Evolutionary conservation across 768 basidiomycete genomes (phyloP), one percentile per base, ranked within the genome.

Genomic region (Phallus indusiatus): DNA sequence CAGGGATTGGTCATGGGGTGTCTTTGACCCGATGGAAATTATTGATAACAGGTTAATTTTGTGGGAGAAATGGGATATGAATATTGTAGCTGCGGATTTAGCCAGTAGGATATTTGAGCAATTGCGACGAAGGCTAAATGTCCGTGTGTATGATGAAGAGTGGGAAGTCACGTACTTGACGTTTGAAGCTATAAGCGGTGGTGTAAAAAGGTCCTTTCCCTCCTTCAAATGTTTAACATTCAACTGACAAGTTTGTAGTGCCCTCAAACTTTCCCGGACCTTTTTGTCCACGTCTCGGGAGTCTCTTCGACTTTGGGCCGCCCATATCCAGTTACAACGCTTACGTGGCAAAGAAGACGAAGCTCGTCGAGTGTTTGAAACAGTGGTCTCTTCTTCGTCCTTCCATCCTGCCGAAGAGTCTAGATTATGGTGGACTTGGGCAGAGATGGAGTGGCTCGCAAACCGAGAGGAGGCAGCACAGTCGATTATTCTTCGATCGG

Each of bases 351-450:
- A 80, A 49, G 60, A 73, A 2, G 81, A 83, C 58, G 87, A 87
- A 20, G 88, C 88, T 14, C 78, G 89, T 34, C 92, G 90, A 65
- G 76, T 93, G 2, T 93, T 88, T 69, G 78, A 84, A 63, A 83
- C 84, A 1, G 75, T 87, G 7, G 78, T 89, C 18, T 71, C 77
- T 47, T 72, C 79, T 6, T 73, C 81, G 1, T 71, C 75, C 2
- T 22, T n/a, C 6, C 70, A 68, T 11, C 69, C 72, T 34, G 66
- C 67, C 5, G 78, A 74, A 34, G 66, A 71, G 16, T 73, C 77
- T 20, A 69, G 68, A 58, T 67, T 92, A 61, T 92, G 86, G 86
- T 90, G 84, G 83, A 81, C 85, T 64, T 92, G 88, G 87, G 86
- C 84, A 1, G 85, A 92, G 64, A 79, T 89, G 78, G 89, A 90